Evolutionary conservation across 768 basidiomycete genomes (phyloP), one percentile per base, ranked within the genome.

Genomic region (Collybiopsis confluens): DNA sequence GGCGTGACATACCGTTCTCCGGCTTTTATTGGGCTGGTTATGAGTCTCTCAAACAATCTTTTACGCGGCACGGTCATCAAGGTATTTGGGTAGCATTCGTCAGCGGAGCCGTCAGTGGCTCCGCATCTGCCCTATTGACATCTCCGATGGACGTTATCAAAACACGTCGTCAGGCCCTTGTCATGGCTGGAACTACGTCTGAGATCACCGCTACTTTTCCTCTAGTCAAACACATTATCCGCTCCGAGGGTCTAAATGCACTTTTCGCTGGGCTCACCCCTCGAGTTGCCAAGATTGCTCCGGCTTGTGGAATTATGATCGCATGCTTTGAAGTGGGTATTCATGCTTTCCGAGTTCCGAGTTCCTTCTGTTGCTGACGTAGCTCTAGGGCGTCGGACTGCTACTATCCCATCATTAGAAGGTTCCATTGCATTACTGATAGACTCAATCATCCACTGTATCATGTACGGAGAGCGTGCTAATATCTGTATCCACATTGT

Each of bases 271-370:
- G 97, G 0, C 70, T 92, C 37, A 68, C 85, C 7, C 96, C 96
- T 47, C 85, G 97, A 36, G 84, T 95, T 49, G 92, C 85, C 40
- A 99, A 98, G 70, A 96, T 97, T 58, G 92, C 92, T 10, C 97
- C 97, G 36, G 97, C 96, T 38, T 99, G 97, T 69, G 96, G 96
- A 21, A 88, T 99, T 59, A 98, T 98, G 96, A 97, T 98, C 66
- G 84, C 90, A 53, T 94, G 88, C 67, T 98, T 88, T 65, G 95
- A 98, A 83, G 94, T 85, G 60, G 27, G 79, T 70, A 20, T 41
- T 21, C 18, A 36, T 50, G 33, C n/a, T 48, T 54, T 30, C 21
- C 23, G 53, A 11, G 54, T 33, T 24, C 21, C 37, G 43, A 44
- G 5, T 54, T 68, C 33, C 23, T 24, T 54, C 37, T 27, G 28